Evolutionary conservation across 129 eudicot species (phyloP).

Genomic region (Lonicera japonica): DNA sequence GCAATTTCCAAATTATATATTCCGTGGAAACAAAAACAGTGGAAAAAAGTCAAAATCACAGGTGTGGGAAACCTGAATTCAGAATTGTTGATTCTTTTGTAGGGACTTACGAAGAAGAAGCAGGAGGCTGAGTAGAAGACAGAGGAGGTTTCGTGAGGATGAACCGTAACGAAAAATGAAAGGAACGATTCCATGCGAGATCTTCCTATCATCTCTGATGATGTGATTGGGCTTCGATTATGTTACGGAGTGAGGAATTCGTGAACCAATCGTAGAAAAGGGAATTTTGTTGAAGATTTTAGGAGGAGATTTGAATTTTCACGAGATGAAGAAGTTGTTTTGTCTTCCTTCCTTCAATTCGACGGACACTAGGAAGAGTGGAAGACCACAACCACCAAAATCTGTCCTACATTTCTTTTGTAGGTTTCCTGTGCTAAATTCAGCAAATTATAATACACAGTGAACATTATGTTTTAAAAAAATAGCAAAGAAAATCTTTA

Average conservation of each 20-base stretch:
- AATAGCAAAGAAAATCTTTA: too few relatives aligned
- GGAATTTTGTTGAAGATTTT: too few relatives aligned
- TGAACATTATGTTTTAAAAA: too few relatives aligned
- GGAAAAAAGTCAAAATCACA: background rate
- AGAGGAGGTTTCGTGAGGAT: constrained; percentile 69
- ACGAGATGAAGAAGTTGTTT: background rate
- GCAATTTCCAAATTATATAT: background rate
- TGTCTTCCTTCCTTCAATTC: background rate
- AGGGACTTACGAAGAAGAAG: constrained; percentile 70
- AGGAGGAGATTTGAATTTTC: too few relatives aligned
- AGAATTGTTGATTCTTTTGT: background rate
- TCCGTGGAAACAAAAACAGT: background rate
- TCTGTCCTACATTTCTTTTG: too few relatives aligned
- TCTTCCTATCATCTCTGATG: constrained; percentile 23
- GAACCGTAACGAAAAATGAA: constrained; percentile 50
- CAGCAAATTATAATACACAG: too few relatives aligned
- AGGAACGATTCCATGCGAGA: constrained; percentile 47
- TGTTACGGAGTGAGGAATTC: too few relatives aligned
- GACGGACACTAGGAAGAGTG: too few relatives aligned
- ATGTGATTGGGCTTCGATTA: background rate
- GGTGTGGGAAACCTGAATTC: background rate
- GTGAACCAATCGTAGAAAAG: too few relatives aligned
- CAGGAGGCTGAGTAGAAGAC: constrained; percentile 70
- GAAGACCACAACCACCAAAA: too few relatives aligned
- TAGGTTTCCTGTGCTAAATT: too few relatives aligned